Evolutionary conservation across 768 basidiomycete species (phyloP), one percentile per base, ranked within the genome.

Genomic region (Hypholoma fasciculare): DNA sequence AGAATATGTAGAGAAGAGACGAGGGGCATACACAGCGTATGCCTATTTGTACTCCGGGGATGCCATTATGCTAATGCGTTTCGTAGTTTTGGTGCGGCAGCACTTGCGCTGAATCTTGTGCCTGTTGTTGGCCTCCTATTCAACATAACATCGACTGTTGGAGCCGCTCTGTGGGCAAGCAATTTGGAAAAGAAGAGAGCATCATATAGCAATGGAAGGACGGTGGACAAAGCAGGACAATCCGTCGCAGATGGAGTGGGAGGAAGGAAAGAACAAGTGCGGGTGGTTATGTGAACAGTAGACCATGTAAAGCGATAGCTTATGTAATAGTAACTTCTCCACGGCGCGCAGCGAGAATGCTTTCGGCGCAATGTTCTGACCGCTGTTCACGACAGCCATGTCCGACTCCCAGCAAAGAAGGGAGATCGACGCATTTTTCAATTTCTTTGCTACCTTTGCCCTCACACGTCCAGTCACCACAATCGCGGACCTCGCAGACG

Each of bases 391-490:
- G 38, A 54, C 23, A 40, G 12, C 50, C 52, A 78, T 78, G 76
- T 64, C 73, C 39, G 76, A 79, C 48, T 61, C 65, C 19, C 62
- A 74, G 2, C 71, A 78, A 66, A 72, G 72, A 58, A 84, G 85
- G 68, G 91, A 94, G 71, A 79, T 90, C 57, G 82, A 87, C 60
- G 92, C 92, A 5, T 93, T 94, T 76, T 76, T 91, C 71, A 81
- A 87, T 55, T 94, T 93, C 77, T 88, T 94, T 61, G 74, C 83
- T 4, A 86, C 87, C 17, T 93, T 94, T 69, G 72, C 82, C 49
- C 84, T 94, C 49, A 72, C 83, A 4, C 78, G 85, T 37, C 82
- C 88, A 3, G 85, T 91, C 8, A 73, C 84, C 0, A 75, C 82
- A 30, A 72, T 86, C 20, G 73, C 82, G 26, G 90, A 94, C 78